Conservation (phyloP, 2,329 filamentous ascomycete genomes). For the Aspergillus sergii region DNA sequence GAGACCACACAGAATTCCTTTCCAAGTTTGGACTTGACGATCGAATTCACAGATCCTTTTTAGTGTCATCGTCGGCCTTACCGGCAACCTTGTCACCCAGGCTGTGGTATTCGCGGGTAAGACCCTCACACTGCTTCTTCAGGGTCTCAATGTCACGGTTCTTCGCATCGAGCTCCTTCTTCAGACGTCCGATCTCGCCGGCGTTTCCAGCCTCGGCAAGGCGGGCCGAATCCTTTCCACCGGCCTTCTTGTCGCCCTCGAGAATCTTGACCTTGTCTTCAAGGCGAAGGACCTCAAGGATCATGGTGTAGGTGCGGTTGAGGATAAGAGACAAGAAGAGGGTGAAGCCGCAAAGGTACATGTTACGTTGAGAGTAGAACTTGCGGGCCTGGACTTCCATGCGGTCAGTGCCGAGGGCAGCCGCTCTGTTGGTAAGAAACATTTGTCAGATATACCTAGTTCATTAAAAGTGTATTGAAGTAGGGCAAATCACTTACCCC, state of each 20-base stretch:
- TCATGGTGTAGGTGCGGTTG: constrained; percentile 98
- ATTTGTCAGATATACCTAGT: constrained; percentile 11
- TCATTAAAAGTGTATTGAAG: constrained; percentile 16
- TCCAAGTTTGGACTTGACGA: background rate
- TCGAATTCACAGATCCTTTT: constrained; percentile 55
- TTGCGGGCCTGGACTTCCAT: constrained; percentile 99
- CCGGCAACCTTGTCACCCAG: constrained; percentile 80
- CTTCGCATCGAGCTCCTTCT: constrained; percentile 70
- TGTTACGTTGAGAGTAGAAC: constrained; percentile 99
- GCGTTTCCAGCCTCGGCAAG: constrained; percentile 71
- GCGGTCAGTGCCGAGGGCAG: constrained; percentile 85
- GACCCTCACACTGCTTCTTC: constrained; percentile 87
- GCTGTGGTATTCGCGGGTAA: constrained; percentile 82
- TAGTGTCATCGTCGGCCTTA: constrained; percentile 48
- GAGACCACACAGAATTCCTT: background rate
- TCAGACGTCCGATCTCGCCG: constrained; percentile 75
- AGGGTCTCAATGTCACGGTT: constrained; percentile 81
- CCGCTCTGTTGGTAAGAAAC: constrained; percentile 52
- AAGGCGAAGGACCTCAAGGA: constrained; percentile 85
- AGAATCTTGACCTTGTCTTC: constrained; percentile 88
- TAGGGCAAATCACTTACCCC: constrained; percentile 48
- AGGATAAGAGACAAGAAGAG: constrained; percentile 96
- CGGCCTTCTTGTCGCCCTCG: constrained; percentile 66
- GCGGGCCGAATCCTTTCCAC: constrained; percentile 70
- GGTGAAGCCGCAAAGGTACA: constrained; percentile 99